These are phyloP conservation scores for Pichia deserticola DNA, from an alignment of 805 yeast species.

Conservation along the genomic window DNA sequence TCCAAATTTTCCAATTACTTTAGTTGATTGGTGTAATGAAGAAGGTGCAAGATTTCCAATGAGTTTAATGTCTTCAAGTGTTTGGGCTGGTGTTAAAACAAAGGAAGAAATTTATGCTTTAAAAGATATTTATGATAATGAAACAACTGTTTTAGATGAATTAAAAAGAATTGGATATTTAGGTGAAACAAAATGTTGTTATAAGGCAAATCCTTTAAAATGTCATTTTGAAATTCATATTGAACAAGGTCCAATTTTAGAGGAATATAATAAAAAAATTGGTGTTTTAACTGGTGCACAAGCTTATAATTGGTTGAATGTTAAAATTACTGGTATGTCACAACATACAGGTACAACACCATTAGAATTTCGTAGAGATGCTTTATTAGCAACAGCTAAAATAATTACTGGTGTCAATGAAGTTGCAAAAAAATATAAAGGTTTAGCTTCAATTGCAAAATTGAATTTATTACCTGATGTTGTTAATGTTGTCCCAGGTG, in stretches of 20 bases:
- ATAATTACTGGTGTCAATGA: conserved; percentile 51
- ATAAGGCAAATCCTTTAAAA: conserved; percentile 45
- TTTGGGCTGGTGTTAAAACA: conserved; percentile 50
- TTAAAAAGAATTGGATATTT: conserved; percentile 54
- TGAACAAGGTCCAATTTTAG: conserved; percentile 71
- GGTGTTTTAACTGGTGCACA: conserved; percentile 66
- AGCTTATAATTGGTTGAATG: conserved; percentile 55
- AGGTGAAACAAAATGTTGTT: conserved; percentile 44
- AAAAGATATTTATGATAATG: conserved; percentile 46
- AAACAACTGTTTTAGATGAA: conserved; percentile 45
- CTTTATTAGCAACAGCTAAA: conserved; percentile 49
- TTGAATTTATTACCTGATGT: conserved; percentile 51
- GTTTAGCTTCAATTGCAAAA: conserved; percentile 54
- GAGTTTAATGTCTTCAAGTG: conserved; percentile 58
- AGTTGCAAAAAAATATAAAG: conserved; percentile 43
- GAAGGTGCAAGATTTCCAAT: conserved; percentile 76
- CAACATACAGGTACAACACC: conserved; percentile 76
- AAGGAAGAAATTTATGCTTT: conserved; percentile 44
- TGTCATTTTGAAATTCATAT: conserved; percentile 72
- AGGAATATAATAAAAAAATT: conserved; percentile 44
- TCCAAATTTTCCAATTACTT: conserved; percentile 62
- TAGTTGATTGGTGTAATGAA: conserved; percentile 68
- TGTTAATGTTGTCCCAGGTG: conserved; percentile 61
- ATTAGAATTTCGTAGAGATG: conserved; percentile 51
- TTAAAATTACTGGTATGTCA: conserved; percentile 53